Conservation (phyloP, 345 rosid species). For the Physaria fendleri region DNA sequence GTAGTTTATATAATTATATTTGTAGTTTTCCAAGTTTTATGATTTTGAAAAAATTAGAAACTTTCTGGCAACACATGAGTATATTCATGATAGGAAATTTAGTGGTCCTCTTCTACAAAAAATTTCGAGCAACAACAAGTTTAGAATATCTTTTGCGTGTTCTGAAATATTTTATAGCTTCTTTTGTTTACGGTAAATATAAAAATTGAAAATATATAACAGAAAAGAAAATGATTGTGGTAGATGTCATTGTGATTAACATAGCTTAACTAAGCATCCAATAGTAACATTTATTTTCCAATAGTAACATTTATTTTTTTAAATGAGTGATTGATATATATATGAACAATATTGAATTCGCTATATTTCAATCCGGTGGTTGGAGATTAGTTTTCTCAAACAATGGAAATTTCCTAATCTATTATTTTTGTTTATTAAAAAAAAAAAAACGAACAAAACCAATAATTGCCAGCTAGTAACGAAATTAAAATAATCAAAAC, state of each 20-base stretch:
- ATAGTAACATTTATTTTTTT: too few relatives aligned
- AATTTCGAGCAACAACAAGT: slow-evolving; percentile 9
- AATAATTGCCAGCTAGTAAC: slow-evolving; percentile 33
- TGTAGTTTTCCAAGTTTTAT: slow-evolving; percentile 11
- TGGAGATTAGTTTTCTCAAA: too few relatives aligned
- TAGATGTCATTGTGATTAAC: slow-evolving; percentile 28
- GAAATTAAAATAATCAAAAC: slow-evolving; percentile 19
- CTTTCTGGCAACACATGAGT: slow-evolving; percentile 24
- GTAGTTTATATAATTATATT: not conserved
- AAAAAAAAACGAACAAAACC: slow-evolving; percentile 13
- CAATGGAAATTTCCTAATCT: slow-evolving; percentile 19
- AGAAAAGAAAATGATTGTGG: slow-evolving; percentile 18
- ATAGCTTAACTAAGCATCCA: slow-evolving; percentile 26
- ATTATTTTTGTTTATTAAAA: slow-evolving; percentile 3
- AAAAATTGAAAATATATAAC: not conserved
- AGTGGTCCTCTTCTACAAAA: slow-evolving; percentile 22
- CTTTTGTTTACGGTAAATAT: slow-evolving; percentile 17
- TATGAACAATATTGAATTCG: not conserved
- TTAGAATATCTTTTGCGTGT: not conserved
- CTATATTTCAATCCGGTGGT: slow-evolving; percentile 28
- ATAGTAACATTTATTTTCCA: slow-evolving; percentile 4
- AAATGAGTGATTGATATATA: not conserved
- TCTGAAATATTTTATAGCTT: slow-evolving; percentile 8
- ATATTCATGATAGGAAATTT: slow-evolving; percentile 6
- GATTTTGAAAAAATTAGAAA: not conserved